Percentiles rank a stretch among this genome's conserved stretches.
Conservation (phyloP, 164 flowering plant genomes). For the Berberis vulgaris region DNA sequence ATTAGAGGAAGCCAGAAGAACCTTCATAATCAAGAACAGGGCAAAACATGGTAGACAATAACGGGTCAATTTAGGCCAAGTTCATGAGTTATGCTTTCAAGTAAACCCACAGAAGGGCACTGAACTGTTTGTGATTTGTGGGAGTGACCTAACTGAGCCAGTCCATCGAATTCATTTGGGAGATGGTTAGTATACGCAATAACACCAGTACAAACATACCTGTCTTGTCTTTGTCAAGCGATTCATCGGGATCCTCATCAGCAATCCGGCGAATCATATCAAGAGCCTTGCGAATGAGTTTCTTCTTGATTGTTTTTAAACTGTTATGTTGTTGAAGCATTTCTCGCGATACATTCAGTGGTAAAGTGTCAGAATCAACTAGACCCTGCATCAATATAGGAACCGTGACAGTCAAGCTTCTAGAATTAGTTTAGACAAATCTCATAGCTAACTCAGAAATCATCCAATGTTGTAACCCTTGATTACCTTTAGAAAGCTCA, state of each 20-base stretch:
- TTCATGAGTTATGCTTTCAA: no score
- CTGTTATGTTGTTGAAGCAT: slow-evolving; percentile 98
- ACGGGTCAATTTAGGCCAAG: no score
- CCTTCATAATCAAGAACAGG: no score
- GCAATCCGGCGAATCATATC: slow-evolving; percentile 93
- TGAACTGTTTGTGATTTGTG: no score
- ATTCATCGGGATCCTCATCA: slow-evolving; percentile 94
- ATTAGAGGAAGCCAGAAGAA: no score
- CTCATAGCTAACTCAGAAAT: background rate
- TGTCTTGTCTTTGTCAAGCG: slow-evolving; percentile 57
- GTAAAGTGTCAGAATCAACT: slow-evolving; percentile 93
- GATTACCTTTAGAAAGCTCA: slow-evolving; percentile 73
- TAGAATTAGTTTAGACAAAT: background rate
- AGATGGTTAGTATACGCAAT: no score
- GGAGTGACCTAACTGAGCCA: no score
- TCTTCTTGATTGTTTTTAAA: slow-evolving; percentile 93
- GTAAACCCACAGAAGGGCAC: no score
- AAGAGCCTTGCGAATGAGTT: slow-evolving; percentile 90
- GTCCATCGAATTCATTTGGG: no score
- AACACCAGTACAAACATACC: slow-evolving; percentile 27
- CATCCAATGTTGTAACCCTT: background rate
- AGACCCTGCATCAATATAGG: slow-evolving; percentile 58
- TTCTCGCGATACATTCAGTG: slow-evolving; percentile 94
- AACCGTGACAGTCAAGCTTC: background rate
- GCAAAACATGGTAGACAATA: no score